Base-by-base conservation (phyloP, 345 rosid genomes). In the Dovyalis caffra region DNA sequence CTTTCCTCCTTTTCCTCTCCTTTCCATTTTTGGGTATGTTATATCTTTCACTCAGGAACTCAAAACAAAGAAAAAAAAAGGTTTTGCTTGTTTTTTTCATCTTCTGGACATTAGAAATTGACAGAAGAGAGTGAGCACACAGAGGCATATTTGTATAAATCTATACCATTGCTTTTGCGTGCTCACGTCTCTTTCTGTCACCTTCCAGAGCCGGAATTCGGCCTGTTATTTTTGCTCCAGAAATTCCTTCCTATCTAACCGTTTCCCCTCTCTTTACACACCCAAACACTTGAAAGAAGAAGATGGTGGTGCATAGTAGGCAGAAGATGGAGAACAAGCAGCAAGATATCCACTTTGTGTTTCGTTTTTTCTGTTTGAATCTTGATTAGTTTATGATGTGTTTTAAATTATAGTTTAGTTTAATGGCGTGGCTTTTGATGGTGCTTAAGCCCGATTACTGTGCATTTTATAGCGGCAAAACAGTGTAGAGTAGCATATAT, bases 71-170 rank as follows among this genome's bases (percentile, higher is more conserved):
- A 5, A 66, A 23, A 66, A 12, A 11, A 18, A 14, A 5, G 7
- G 12, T n/a, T 66, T 66, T 14, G 4, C 35, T 37, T 73, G 68
- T 16, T 16, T 28, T 34, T 56, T 63, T 75, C 21, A 33, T 28
- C 18, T 3, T 40, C 28, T 71, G 83, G 80, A 79, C 84, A 81
- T 73, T 28, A 34, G 90, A 91, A 91, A 82, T 85, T 93, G 98
- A 93, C 98, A 93, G 98, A 93, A 93, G 98, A 93, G 98, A 93
- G 98, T 91, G 98, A 91, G 98, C 98, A 93, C 97, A 86, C 93
- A 90, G 90, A 83, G 86, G 89, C 86, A 84, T 56, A 25, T 75
- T 87, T 81, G 90, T 88, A 91, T 87, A 80, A 78, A 61, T 35
- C 64, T 87, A 84, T 91, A 85, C 89, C 69, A 57, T 75, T 93